phyloP scores from a whole-genome alignment of 129 eudicot genomes.

The Scalesia atractyloides region DNA sequence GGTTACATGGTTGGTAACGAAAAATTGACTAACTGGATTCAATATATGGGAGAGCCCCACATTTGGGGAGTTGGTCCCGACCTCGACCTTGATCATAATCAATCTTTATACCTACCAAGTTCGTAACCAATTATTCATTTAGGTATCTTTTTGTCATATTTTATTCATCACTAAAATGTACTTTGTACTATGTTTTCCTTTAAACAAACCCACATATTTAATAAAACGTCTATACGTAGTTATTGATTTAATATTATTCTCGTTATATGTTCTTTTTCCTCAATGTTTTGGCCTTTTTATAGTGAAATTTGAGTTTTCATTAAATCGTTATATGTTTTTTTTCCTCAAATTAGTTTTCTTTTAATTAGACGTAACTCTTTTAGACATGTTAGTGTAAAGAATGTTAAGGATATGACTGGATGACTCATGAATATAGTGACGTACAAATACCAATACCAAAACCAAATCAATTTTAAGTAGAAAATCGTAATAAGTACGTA shows the following conservation, averaged over 20 bases:
- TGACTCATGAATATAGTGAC: too few species aligned
- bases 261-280: too few species aligned
- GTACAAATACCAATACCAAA: too few species aligned
- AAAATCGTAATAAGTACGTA: too few species aligned
- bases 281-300: too few species aligned
- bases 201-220: not conserved
- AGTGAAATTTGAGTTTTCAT: too few species aligned
- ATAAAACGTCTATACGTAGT: not conserved
- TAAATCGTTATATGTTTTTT: too few species aligned
- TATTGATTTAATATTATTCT: not conserved
- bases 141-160: constrained; percentile 8
- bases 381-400: too few species aligned
- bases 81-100: constrained; percentile 9
- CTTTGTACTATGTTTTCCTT: constrained; percentile 2
- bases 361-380: too few species aligned
- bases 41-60: constrained; percentile 10
- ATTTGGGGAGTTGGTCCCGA: constrained; percentile 12
- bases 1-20: not conserved
- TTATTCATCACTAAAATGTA: constrained; percentile 1
- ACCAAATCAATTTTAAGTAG: too few species aligned
- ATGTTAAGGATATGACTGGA: too few species aligned
- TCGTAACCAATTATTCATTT: constrained; percentile 17
- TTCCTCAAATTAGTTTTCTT: too few species aligned
- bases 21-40: constrained; percentile 16
- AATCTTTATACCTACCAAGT: constrained; percentile 22